Percentiles rank a stretch among this genome's conserved stretches.
phyloP scores from a whole-genome alignment of 78 protist species.

The Dictyostelium purpureum region DNA sequence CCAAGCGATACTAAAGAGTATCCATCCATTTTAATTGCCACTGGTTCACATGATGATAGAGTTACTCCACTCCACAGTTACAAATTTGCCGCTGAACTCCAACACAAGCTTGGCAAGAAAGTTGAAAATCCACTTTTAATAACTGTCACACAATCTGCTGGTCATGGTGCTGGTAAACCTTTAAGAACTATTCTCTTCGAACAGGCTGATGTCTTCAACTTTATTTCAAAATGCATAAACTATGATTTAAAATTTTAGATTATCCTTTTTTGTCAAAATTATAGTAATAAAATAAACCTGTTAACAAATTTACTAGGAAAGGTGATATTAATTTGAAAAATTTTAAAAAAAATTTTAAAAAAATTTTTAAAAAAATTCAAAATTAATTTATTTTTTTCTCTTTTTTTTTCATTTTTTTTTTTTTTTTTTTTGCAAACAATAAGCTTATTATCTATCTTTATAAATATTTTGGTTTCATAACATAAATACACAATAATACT shows the following conservation, averaged over 20 bases:
- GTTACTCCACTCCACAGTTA: conserved; percentile 94
- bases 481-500: neutral
- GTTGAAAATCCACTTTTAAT: conserved; percentile 84
- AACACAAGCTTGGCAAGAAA: conserved; percentile 58
- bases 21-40: conserved; percentile 84
- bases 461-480: neutral
- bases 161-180: conserved; percentile 86
- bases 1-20: neutral
- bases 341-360: too few species aligned
- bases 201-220: neutral
- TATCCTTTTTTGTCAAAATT: too few species aligned
- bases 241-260: neutral
- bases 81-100: conserved; percentile 88
- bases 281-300: neutral
- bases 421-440: neutral
- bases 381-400: neutral
- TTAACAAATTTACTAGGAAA: neutral
- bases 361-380: neutral
- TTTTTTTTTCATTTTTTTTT: neutral
- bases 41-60: conserved; percentile 96
- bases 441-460: too few species aligned
- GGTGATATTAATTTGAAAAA: neutral
- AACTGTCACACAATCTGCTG: conserved; percentile 83
- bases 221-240: conserved; percentile 41
- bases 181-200: neutral